Evolutionary conservation across 2,329 filamentous ascomycete species (phyloP), one percentile per base, ranked within the genome.

Genomic region (Trichophyton verrucosum): DNA sequence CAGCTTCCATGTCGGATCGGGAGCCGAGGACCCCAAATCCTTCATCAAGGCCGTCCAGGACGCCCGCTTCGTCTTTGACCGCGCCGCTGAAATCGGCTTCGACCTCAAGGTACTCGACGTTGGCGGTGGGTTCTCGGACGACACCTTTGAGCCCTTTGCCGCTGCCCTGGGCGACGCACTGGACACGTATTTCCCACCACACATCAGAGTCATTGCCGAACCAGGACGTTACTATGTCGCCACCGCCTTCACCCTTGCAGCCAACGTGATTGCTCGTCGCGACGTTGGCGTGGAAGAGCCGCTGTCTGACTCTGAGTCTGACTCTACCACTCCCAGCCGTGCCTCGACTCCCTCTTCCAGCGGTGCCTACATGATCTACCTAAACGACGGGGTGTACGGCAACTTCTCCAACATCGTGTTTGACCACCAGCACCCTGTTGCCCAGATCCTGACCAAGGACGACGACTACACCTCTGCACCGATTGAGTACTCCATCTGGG

Each of bases 381-480:
- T 97, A 73, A 99, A 99, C 72, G 94, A 99, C 68, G 94, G 94
- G 30, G 87, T 97, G 60, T 99, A 99, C 71, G 94, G 94, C 70
- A 97, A 97, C 78, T 97, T 99, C 72, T 95, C 90, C 66, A 95
- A 91, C 83, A 97, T 97, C 81, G 96, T 97, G 80, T 99, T 96
- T 73, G 94, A 97, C 71, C 94, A 97, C 76, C 94, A 99, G 80
- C 83, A 95, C 69, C 94, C 94, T 0, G 77, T 88, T 53, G 89
- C 92, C 61, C 89, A 88, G 75, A 82, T 97, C 62, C 80, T 99
- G 60, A 86, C 85, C 66, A 78, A 63, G 75, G 80, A 64, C 77
- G 78, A 63, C 81, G 82, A 64, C 71, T 84, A 70, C 86, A 86
- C 72, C 76, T 80, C 64, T 61, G 77, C 65, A 69, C 76, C 68